Evolutionary conservation across 2,329 filamentous ascomycete species (phyloP).

Genomic region (Periconia macrospinosa): DNA sequence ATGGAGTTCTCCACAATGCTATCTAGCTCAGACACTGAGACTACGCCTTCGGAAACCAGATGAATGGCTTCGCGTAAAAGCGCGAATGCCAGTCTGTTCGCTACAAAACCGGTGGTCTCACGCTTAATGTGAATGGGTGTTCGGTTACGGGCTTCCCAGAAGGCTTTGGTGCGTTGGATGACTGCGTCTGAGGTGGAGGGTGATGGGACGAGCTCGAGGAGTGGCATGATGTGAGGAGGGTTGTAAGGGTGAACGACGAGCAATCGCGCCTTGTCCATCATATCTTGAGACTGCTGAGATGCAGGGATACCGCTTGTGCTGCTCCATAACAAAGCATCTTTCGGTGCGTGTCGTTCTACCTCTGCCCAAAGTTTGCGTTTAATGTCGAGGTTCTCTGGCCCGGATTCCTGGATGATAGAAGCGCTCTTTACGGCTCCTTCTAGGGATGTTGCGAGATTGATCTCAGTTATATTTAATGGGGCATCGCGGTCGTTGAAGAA

Average conservation of each 20-base stretch:
- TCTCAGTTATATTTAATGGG: constrained; percentile 24
- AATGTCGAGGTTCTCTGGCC: constrained; percentile 56
- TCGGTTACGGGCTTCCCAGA: constrained; percentile 48
- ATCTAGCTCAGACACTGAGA: constrained; percentile 57
- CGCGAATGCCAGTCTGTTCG: constrained; percentile 61
- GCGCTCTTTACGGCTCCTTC: constrained; percentile 49
- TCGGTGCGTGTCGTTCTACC: constrained; percentile 51
- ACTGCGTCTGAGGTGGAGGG: constrained; percentile 44
- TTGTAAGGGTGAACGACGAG: constrained; percentile 65
- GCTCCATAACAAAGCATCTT: constrained; percentile 57
- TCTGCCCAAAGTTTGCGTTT: constrained; percentile 57
- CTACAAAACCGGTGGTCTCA: constrained; percentile 59
- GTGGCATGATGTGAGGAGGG: constrained; percentile 63
- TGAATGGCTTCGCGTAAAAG: constrained; percentile 59
- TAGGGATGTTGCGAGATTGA: constrained; percentile 41
- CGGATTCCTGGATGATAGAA: constrained; percentile 62
- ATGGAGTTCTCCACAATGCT: constrained; percentile 54
- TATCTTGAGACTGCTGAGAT: constrained; percentile 49
- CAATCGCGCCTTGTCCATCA: constrained; percentile 50
- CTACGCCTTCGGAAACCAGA: constrained; percentile 56
- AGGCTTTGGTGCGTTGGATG: constrained; percentile 47
- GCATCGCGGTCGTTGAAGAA: constrained; percentile 38
- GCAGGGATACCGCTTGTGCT: constrained; percentile 62
- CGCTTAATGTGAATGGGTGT: constrained; percentile 55
- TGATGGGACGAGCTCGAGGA: constrained; percentile 60